These are phyloP conservation scores for Yamadazyma kanchanaburiensis DNA, from an alignment of 1,139 yeast genomes.

Conservation along the genomic window DNA sequence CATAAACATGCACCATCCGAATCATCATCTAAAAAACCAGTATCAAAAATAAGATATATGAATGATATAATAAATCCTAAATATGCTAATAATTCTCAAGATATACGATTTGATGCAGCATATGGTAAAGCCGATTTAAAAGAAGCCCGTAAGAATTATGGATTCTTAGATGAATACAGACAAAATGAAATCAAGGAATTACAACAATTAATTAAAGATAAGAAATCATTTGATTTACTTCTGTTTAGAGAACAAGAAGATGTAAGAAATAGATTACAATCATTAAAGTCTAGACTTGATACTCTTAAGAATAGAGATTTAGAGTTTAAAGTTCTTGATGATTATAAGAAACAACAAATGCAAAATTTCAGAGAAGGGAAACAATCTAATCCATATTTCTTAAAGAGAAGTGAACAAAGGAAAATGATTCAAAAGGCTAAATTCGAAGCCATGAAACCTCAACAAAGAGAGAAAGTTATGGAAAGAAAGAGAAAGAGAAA, in stretches of 20 bases:
- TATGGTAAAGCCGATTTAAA: slow-evolving; percentile 76
- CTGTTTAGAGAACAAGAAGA: slow-evolving; percentile 49
- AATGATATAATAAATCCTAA: slow-evolving; percentile 59
- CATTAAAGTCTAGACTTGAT: slow-evolving; percentile 73
- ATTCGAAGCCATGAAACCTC: slow-evolving; percentile 77
- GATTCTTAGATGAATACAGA: slow-evolving; percentile 83
- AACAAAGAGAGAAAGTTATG: slow-evolving; percentile 83
- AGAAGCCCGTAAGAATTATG: slow-evolving; percentile 69
- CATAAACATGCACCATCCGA: slow-evolving; percentile 82
- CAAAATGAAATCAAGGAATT: slow-evolving; percentile 64
- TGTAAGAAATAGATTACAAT: slow-evolving; percentile 51
- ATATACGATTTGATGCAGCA: slow-evolving; percentile 87
- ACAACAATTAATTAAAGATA: slow-evolving; percentile 53
- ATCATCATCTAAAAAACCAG: slow-evolving; percentile 68
- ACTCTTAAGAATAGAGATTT: slow-evolving; percentile 74
- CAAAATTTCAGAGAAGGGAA: slow-evolving; percentile 46
- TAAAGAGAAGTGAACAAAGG: slow-evolving; percentile 79
- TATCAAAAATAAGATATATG: slow-evolving; percentile 64
- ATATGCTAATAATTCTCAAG: slow-evolving; percentile 52
- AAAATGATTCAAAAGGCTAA: slow-evolving; percentile 85
- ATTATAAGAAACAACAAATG: slow-evolving; percentile 48
- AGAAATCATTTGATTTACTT: slow-evolving; percentile 44
- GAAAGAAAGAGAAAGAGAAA: slow-evolving; percentile 93
- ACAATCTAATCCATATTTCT: slow-evolving; percentile 51
- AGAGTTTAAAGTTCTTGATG: slow-evolving; percentile 60